These are phyloP conservation scores for Jatropha multifida DNA, from an alignment of 441 rosid species.

Conservation along the genomic window DNA sequence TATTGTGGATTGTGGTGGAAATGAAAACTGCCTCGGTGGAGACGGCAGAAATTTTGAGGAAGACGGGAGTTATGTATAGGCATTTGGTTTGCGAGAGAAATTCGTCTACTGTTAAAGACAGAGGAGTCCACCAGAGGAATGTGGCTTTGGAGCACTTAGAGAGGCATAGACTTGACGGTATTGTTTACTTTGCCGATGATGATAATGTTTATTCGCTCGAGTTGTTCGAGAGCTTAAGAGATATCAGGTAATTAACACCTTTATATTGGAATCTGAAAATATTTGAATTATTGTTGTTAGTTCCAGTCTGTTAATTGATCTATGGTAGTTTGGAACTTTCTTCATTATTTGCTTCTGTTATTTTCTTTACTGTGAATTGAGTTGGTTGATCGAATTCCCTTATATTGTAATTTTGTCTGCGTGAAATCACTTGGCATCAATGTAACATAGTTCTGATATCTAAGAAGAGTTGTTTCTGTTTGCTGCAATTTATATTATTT, in stretches of 20 bases:
- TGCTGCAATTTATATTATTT: too few species aligned
- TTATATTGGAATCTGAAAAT: background rate
- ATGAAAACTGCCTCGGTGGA: constrained; percentile 61
- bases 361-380: background rate
- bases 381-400: background rate
- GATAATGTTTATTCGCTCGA: constrained; percentile 81
- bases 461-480: background rate
- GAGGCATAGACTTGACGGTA: constrained; percentile 81
- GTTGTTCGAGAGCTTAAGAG: constrained; percentile 71
- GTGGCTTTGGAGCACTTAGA: constrained; percentile 79
- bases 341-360: background rate
- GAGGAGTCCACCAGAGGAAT: constrained; percentile 89
- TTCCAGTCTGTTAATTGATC: background rate
- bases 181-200: constrained; percentile 91
- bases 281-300: background rate
- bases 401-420: background rate
- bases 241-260: constrained; percentile 48
- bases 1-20: constrained; percentile 95
- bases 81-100: constrained; percentile 67
- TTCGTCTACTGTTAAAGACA: constrained; percentile 57
- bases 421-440: background rate
- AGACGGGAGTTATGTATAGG: constrained; percentile 84
- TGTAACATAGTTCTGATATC: background rate
- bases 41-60: constrained; percentile 85
- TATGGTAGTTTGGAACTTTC: background rate